Evolutionary conservation across 441 rosid species (phyloP).

Genomic region (Gossypium davidsonii): DNA sequence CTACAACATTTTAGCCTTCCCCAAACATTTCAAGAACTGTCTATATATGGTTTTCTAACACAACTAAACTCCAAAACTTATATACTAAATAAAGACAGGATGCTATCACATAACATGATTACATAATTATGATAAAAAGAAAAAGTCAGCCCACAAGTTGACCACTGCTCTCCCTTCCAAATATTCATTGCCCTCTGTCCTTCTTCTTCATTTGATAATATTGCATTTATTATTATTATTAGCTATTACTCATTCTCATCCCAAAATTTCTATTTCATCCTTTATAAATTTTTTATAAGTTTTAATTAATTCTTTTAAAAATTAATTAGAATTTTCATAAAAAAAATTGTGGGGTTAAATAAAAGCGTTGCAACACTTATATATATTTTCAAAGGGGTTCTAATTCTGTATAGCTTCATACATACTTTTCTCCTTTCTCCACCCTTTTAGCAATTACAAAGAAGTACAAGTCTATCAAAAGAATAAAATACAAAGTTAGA

Average conservation of each 20-base stretch:
- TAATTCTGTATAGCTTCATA: background rate
- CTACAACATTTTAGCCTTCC: slow-evolving; percentile 59
- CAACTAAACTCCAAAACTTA: slow-evolving; percentile 64
- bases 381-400: background rate
- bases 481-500: background rate
- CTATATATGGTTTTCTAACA: slow-evolving; percentile 17
- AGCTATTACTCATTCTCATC: background rate
- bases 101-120: slow-evolving; percentile 46
- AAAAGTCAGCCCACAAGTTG: slow-evolving; percentile 83
- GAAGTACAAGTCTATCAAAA: background rate
- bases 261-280: no score
- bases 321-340: no score
- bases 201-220: background rate
- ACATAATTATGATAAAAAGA: slow-evolving; percentile 79
- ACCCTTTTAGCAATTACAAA: background rate
- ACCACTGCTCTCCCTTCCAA: slow-evolving; percentile 69
- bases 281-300: no score
- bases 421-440: background rate
- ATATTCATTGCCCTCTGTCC: slow-evolving; percentile 69
- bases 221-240: background rate
- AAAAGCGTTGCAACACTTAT: no score
- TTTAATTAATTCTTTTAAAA: no score
- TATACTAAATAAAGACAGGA: slow-evolving; percentile 39
- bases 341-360: no score
- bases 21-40: slow-evolving; percentile 18